phyloP scores from a whole-genome alignment of 768 basidiomycete species.

The Suillus alpinus region DNA sequence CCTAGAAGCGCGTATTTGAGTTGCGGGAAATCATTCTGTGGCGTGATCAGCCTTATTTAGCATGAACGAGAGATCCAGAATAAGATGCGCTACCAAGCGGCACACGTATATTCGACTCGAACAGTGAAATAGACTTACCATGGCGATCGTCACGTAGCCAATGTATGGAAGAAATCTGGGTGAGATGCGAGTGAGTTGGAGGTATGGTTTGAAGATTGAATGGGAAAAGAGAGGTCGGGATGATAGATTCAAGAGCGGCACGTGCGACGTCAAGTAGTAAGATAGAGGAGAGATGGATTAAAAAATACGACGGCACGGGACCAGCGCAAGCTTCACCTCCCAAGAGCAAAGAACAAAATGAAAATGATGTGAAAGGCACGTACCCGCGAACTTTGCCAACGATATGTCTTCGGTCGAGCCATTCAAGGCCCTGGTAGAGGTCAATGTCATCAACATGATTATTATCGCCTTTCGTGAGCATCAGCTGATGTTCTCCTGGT shows the following conservation, averaged over 20 bases:
- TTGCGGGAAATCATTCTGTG: constrained; percentile 91
- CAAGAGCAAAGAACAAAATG: neutral
- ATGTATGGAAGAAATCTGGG: constrained; percentile 88
- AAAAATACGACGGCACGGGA: too few relatives aligned
- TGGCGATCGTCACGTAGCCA: constrained; percentile 94
- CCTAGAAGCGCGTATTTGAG: constrained; percentile 86
- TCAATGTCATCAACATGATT: constrained; percentile 85
- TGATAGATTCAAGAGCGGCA: neutral
- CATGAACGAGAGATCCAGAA: neutral
- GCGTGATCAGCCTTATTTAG: constrained; percentile 5
- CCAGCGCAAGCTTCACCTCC: neutral
- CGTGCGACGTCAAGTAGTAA: neutral
- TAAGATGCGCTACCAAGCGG: constrained; percentile 2
- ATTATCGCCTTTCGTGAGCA: constrained; percentile 97
- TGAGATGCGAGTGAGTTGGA: neutral
- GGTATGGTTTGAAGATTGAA: neutral
- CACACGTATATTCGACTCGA: neutral
- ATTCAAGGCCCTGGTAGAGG: constrained; percentile 84
- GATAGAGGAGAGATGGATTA: too few relatives aligned
- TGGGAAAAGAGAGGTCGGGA: neutral
- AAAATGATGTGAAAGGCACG: constrained; percentile 27
- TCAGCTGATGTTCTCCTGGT: constrained; percentile 51
- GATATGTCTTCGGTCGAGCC: constrained; percentile 85
- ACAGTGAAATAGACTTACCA: constrained; percentile 50
- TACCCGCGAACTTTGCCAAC: constrained; percentile 95